Evolutionary conservation across 441 rosid species (phyloP), one percentile per base, ranked within the genome.

Genomic region (Adansonia madagascariensis): DNA sequence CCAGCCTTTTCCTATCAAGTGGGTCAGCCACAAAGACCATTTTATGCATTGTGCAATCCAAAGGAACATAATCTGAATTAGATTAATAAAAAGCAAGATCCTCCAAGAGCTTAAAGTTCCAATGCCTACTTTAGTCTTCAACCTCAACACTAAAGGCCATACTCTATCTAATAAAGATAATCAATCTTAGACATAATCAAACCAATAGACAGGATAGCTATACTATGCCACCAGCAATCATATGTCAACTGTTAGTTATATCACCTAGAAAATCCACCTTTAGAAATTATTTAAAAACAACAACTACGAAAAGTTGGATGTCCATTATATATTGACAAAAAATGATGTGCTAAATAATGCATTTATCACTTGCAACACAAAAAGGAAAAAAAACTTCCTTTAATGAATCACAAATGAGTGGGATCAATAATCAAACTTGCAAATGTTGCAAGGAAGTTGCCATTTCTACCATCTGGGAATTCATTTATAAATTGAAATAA

Each of bases 151-250:
- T 56, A 18, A 72, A 63, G 35, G 47, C 39, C 6, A 71, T 18
- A 61, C 47, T 15, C 68, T 63, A 63, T 5, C 47, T 63, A 35
- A 63, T 35, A 63, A 39, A 63, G 47, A 63, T 63, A 63, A 63
- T 72, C 39, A 18, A 56, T 35, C 64, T 55, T 14, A 39, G 44
- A 9, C 24, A 71, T 71, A 9, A 27, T 27, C 11, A 55, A 18
- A 50, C 49, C 39, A 72, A 60, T 31, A 55, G 56, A 72, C n/a
- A 39, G 63, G 50, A 72, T 63, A 71, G 62, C 20, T 71, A 53
- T 20, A 17, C 27, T 55, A 18, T 0, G 7, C 17, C 52, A 56
- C 49, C 64, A 35, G 41, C 35, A 55, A 72, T 56, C 65, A 41
- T 35, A 52, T 35, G 11, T 17, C 63, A 72, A 63, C 50, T 18